Evolutionary conservation across 2,329 filamentous ascomycete genomes (phyloP).

Genomic region (Xylariaceae sp.): DNA sequence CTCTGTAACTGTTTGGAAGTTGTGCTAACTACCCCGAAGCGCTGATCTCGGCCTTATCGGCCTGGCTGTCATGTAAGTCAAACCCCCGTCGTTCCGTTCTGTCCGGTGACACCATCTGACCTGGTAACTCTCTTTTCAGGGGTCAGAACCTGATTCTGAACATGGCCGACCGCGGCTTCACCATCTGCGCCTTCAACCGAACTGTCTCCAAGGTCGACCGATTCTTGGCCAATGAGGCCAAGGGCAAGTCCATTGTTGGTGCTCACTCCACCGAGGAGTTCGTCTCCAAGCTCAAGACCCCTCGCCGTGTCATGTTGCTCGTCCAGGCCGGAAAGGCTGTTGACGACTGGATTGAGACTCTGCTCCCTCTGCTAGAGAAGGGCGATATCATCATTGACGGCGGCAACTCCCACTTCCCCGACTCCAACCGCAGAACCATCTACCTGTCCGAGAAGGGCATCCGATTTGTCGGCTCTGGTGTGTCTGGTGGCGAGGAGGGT

Average conservation of each 20-base stretch:
- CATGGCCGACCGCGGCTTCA: slow-evolving; percentile 89
- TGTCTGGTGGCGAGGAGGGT: slow-evolving; percentile 99
- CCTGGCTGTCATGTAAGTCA: slow-evolving; percentile 78
- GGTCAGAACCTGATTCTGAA: slow-evolving; percentile 86
- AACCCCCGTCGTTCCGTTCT: slow-evolving; percentile 3
- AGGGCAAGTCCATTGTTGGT: slow-evolving; percentile 93
- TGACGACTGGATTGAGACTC: slow-evolving; percentile 96
- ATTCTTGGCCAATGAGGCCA: slow-evolving; percentile 87
- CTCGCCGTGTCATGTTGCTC: slow-evolving; percentile 95
- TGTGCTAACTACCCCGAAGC: slow-evolving; percentile 59
- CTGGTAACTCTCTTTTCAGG: slow-evolving; percentile 35
- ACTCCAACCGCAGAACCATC: slow-evolving; percentile 93
- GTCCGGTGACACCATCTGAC: slow-evolving; percentile 14
- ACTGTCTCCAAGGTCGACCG: slow-evolving; percentile 97
- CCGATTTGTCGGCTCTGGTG: slow-evolving; percentile 93
- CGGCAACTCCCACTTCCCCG: slow-evolving; percentile 98
- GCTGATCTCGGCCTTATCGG: slow-evolving; percentile 90
- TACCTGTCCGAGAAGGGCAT: slow-evolving; percentile 86
- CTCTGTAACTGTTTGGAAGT: slow-evolving; percentile 28
- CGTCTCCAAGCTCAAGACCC: slow-evolving; percentile 92
- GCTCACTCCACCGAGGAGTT: slow-evolving; percentile 94
- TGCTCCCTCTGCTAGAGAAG: slow-evolving; percentile 75
- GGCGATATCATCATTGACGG: slow-evolving; percentile 99
- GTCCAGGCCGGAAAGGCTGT: slow-evolving; percentile 98
- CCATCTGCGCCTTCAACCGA: slow-evolving; percentile 96